Base-by-base conservation (phyloP, 306 rosid genomes). In the Citrullus mucosospermus region DNA sequence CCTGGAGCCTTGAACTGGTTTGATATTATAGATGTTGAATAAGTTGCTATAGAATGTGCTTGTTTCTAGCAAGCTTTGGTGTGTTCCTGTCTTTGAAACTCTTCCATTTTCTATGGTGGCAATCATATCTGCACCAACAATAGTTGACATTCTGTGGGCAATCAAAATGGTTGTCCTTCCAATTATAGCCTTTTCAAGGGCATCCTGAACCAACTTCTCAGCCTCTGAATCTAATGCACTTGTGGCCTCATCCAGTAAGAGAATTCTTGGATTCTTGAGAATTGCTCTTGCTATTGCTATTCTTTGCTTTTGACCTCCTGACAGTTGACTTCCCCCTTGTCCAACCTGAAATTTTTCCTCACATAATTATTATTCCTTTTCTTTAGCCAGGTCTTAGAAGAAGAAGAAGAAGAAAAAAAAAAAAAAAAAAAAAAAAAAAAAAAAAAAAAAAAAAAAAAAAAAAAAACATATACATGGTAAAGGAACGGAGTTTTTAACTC, bases 251-350 rank as follows among this genome's bases (percentile, higher is more conserved):
- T 93, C 98, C 46, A 93, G 91, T 81, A 91, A 73, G 68, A 93
- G 96, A 65, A 93, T 88, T 8, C 89, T 90, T 57, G 98, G 97
- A 72, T 88, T 88, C 82, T 91, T 93, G 4, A 93, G 91, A 78
- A 93, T 79, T 80, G 98, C 97, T 88, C 97, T 88, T 59, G 98
- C 96, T 76, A 93, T 91, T 53, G 97, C 95, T 46, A 93, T 81
- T 86, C 97, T 88, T 83, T 93, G 97, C 83, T 93, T 93, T 82
- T 93, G 98, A 6, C 97, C 98, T 78, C 98, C 97, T 76, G 95
- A 93, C 81, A 91, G 81, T 86, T 93, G 98, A 65, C 90, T 83
- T 5, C 98, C 98, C 80, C 96, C 85, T 78, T 93, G 89, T 79
- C 96, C 97, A 53, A 91, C 95, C 96, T 93, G 82, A 62, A 38